phyloP scores from a whole-genome alignment of 192 early-diverging fungal genomes.

The Podila epigama region DNA sequence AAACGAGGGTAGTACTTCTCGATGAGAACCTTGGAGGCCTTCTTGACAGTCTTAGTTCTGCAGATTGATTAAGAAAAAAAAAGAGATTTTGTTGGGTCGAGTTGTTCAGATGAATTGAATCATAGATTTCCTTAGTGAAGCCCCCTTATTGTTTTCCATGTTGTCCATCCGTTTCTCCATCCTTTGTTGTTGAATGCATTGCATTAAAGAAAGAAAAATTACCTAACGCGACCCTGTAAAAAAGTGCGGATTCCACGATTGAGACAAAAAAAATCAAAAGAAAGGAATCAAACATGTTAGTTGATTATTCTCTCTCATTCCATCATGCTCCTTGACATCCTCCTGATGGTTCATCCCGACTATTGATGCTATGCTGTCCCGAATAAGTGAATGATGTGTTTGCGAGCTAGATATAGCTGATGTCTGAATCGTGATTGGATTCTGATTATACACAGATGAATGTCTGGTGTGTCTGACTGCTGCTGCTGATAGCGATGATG shows the following conservation, averaged over 20 bases:
- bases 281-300: neutral
- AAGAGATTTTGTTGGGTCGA: neutral
- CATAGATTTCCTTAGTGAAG: neutral
- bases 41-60: conserved; percentile 99
- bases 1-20: conserved; percentile 99
- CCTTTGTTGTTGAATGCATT: neutral
- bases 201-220: conserved; percentile 7
- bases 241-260: neutral
- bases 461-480: too few relatives aligned
- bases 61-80: neutral
- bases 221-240: conserved; percentile 50
- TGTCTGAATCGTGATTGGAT: too few relatives aligned
- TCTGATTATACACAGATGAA: too few relatives aligned
- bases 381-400: too few relatives aligned
- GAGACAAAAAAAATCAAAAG: neutral
- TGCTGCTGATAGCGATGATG: neutral
- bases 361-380: neutral
- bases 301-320: neutral
- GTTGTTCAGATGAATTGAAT: neutral
- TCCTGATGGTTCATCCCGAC: neutral
- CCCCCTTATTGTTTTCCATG: neutral
- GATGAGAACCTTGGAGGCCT: conserved; percentile 97
- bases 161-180: neutral
- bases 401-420: too few relatives aligned
- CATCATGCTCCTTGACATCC: neutral